A percentile compares a stretch with the other conserved stretches of the same genome.
Conservation (phyloP, 2,329 filamentous ascomycete genomes). For the Neoascochyta sp. region DNA sequence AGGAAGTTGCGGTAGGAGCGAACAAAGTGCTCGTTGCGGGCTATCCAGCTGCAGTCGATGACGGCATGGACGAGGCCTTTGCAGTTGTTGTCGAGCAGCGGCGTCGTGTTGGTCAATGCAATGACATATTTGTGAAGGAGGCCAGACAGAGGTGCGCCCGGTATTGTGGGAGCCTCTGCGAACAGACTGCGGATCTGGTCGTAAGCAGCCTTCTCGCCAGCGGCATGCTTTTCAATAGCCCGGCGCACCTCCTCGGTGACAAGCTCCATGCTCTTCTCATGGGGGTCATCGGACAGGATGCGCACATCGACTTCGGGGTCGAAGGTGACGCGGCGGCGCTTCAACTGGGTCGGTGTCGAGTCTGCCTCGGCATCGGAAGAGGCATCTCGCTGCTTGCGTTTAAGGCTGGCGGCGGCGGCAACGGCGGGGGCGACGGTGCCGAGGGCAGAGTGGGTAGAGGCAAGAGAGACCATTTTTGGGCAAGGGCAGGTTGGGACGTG, state of each 20-base stretch:
- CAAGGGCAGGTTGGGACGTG: constrained; percentile 6
- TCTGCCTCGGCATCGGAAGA: constrained; percentile 33
- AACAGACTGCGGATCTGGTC: constrained; percentile 55
- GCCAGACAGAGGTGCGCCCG: constrained; percentile 50
- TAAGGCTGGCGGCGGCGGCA: constrained; percentile 32
- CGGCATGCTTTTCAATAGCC: constrained; percentile 53
- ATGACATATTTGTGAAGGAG: constrained; percentile 57
- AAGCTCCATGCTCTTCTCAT: constrained; percentile 54
- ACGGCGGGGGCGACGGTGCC: constrained; percentile 28
- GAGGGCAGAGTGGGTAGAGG: constrained; percentile 25
- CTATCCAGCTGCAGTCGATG: constrained; percentile 59
- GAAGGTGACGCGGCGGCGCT: constrained; percentile 49
- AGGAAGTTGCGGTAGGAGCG: constrained; percentile 56
- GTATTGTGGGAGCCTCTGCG: constrained; percentile 44
- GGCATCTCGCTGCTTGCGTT: constrained; percentile 35
- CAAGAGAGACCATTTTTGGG: constrained; percentile 39
- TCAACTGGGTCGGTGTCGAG: constrained; percentile 35
- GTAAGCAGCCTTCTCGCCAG: constrained; percentile 55
- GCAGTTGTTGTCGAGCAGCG: constrained; percentile 54
- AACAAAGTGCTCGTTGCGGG: constrained; percentile 58
- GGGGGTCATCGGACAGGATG: constrained; percentile 42
- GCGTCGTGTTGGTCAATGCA: constrained; percentile 56
- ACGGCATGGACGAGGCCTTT: constrained; percentile 57
- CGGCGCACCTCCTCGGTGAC: constrained; percentile 60
- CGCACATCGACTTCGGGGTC: constrained; percentile 47